These are phyloP conservation scores for Leccinum longicurvipes DNA, from an alignment of 768 basidiomycete species.

Conservation along the genomic window DNA sequence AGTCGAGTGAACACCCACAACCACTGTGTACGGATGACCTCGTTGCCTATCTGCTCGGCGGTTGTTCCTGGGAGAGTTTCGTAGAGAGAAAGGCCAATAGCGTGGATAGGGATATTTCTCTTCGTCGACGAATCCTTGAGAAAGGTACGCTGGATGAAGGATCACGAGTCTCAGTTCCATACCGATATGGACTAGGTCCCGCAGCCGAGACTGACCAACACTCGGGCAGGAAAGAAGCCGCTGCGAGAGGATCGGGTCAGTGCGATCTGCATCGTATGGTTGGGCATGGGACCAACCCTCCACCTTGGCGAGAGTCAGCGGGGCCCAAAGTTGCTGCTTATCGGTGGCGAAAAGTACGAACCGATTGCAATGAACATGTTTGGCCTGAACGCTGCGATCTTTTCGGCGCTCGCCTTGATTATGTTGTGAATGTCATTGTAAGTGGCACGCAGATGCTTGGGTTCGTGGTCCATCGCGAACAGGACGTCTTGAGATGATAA, in stretches of 20 bases:
- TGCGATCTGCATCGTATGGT: conserved; percentile 10
- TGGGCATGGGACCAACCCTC: conserved; percentile 59
- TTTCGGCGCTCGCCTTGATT: conserved; percentile 61
- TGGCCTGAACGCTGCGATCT: conserved; percentile 84
- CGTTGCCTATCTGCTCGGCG: conserved; percentile 69
- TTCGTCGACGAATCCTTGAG: conserved; percentile 66
- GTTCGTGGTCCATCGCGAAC: conserved; percentile 33
- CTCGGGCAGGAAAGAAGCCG: conserved; percentile 94
- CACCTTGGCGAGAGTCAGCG: conserved; percentile 44
- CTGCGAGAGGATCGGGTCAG: conserved; percentile 37
- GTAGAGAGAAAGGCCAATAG: conserved; percentile 94
- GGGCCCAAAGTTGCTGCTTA: background rate
- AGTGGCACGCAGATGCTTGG: conserved; percentile 67
- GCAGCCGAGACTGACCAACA: conserved; percentile 51
- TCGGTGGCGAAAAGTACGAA: conserved; percentile 27
- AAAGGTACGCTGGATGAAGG: conserved; percentile 66
- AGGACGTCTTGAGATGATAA: too few relatives aligned
- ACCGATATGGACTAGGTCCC: background rate
- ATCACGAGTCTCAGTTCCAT: background rate
- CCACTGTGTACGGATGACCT: conserved; percentile 97
- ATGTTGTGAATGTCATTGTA: conserved; percentile 94
- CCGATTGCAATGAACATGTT: conserved; percentile 84
- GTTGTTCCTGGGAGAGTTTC: conserved; percentile 80
- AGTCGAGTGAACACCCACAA: conserved; percentile 49
- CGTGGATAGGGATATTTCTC: conserved; percentile 87